Evolutionary conservation across 805 yeast species (phyloP).

Genomic region (Metschnikowia proteae): DNA sequence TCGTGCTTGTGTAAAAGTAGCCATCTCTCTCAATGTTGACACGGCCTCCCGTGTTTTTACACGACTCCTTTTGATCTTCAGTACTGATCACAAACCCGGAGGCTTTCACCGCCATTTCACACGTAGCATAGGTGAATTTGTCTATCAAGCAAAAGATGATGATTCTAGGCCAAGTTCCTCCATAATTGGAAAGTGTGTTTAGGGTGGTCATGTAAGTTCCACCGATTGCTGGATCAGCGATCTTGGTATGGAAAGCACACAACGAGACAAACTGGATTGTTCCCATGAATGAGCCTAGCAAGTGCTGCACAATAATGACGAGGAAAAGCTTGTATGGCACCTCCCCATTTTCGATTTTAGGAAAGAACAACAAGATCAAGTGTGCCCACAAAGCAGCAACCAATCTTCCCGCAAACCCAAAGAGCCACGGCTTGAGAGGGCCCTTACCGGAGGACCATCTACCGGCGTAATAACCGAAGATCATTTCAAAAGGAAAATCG

Average conservation of each 20-base stretch:
- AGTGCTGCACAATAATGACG: constrained; percentile 76
- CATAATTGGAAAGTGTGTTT: constrained; percentile 87
- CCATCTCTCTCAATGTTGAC: constrained; percentile 68
- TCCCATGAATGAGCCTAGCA: constrained; percentile 84
- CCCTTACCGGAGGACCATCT: constrained; percentile 82
- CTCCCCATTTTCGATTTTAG: constrained; percentile 39
- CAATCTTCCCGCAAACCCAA: constrained; percentile 80
- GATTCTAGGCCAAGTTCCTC: constrained; percentile 97
- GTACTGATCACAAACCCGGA: constrained; percentile 6
- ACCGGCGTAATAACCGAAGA: constrained; percentile 94
- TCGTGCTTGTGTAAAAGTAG: constrained; percentile 68
- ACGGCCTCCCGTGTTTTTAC: constrained; percentile 53
- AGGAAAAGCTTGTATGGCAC: constrained; percentile 56
- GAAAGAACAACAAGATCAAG: constrained; percentile 67
- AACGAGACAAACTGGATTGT: constrained; percentile 94
- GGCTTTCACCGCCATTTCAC: constrained; percentile 33
- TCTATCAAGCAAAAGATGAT: constrained; percentile 78
- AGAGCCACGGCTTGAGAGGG: constrained; percentile 85
- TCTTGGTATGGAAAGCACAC: constrained; percentile 90
- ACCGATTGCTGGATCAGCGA: constrained; percentile 94
- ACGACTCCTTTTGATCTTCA: constrained; percentile 44
- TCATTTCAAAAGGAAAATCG: constrained; percentile 92
- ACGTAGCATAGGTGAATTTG: constrained; percentile 62
- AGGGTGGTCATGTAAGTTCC: constrained; percentile 98
- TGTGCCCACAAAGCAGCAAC: constrained; percentile 74